These are phyloP conservation scores for Tripterygium wilfordii DNA, from an alignment of 177 flowering plant genomes.

Conservation along the genomic window DNA sequence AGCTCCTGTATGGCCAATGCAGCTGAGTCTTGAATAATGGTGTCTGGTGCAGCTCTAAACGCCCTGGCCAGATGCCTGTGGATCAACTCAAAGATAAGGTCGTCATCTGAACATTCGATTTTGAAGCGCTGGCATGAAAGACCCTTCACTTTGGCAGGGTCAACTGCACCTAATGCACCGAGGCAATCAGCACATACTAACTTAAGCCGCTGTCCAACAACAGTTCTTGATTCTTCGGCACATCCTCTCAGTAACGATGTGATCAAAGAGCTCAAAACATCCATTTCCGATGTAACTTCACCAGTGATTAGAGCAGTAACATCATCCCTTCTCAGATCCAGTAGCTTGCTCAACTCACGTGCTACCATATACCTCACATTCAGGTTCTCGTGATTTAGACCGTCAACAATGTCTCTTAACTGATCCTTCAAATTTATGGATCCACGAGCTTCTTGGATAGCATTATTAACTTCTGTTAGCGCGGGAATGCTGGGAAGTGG, in stretches of 20 bases:
- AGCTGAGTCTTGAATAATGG: slow-evolving; percentile 90
- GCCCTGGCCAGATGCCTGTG: slow-evolving; percentile 96
- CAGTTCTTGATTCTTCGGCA: slow-evolving; percentile 91
- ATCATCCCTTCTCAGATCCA: slow-evolving; percentile 57
- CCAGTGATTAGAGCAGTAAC: slow-evolving; percentile 59
- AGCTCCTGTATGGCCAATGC: slow-evolving; percentile 98
- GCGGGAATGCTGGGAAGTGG: slow-evolving; percentile 72
- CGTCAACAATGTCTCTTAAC: slow-evolving; percentile 68
- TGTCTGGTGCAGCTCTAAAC: slow-evolving; percentile 95
- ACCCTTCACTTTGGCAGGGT: slow-evolving; percentile 87
- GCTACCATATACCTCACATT: slow-evolving; percentile 98
- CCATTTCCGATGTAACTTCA: slow-evolving; percentile 61
- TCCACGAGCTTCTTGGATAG: slow-evolving; percentile 87
- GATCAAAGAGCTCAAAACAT: slow-evolving; percentile 76
- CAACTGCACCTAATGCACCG: slow-evolving; percentile 98
- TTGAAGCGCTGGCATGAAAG: slow-evolving; percentile 70
- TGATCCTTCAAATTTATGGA: slow-evolving; percentile 80
- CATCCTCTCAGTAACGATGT: slow-evolving; percentile 85
- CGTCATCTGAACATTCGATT: slow-evolving; percentile 98
- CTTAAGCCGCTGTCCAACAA: slow-evolving; percentile 84
- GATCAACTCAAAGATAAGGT: slow-evolving; percentile 92
- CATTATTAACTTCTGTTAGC: slow-evolving; percentile 60
- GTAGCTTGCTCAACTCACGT: slow-evolving; percentile 79
- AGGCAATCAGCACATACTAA: slow-evolving; percentile 96
- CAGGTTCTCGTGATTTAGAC: slow-evolving; percentile 91